Evolutionary conservation across 768 basidiomycete genomes (phyloP).

Genomic region (Asterophora lycoperdoides): DNA sequence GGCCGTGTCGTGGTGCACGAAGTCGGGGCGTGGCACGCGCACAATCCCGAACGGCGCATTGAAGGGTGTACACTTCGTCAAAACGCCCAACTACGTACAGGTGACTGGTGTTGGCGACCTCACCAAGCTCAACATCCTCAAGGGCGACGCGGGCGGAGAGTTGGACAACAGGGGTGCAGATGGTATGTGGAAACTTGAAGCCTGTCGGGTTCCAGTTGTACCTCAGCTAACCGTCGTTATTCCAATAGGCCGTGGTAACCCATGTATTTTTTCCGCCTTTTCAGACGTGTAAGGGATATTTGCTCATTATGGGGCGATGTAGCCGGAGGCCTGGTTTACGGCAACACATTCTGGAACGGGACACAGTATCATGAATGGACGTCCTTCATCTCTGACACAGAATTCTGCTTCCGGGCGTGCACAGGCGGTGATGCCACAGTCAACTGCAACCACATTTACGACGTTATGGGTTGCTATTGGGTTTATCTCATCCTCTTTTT

Average conservation of each 20-base stretch:
- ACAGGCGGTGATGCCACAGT: conserved; percentile 49
- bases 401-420: conserved; percentile 75
- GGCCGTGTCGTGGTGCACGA: conserved; percentile 75
- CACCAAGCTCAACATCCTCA: conserved; percentile 57
- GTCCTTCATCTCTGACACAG: conserved; percentile 64
- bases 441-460: conserved; percentile 77
- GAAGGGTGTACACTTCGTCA: conserved; percentile 64
- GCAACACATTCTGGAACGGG: conserved; percentile 48
- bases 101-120: conserved; percentile 63
- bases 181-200: conserved; percentile 19
- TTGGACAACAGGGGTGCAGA: conserved; percentile 72
- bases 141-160: conserved; percentile 62
- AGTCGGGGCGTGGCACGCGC: conserved; percentile 67
- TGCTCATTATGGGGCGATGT: background rate
- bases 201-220: background rate
- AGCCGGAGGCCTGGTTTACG: conserved; percentile 72
- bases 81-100: conserved; percentile 62
- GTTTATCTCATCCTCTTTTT: conserved; percentile 22
- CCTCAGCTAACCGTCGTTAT: background rate
- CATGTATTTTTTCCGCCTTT: conserved; percentile 22
- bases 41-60: conserved; percentile 66
- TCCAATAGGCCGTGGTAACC: conserved; percentile 43
- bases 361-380: conserved; percentile 80
- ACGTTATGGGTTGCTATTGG: conserved; percentile 60
- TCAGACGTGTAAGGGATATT: too few species aligned